Evolutionary conservation across 2,329 filamentous ascomycete genomes (phyloP).

Genomic region (Sphaerostilbella broomeana): DNA sequence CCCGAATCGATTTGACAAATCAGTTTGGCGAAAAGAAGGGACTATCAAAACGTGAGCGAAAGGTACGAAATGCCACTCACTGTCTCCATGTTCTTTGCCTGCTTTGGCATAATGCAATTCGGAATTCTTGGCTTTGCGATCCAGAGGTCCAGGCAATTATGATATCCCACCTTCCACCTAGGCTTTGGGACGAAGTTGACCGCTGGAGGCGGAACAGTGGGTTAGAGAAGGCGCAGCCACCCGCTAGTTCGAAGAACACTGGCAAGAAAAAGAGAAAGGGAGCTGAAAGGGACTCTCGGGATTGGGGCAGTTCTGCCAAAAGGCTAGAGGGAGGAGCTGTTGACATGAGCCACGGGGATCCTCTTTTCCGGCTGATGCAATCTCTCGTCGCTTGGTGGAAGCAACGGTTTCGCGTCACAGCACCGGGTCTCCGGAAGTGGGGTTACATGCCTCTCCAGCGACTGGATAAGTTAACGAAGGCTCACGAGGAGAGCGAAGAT

Average conservation of each 20-base stretch:
- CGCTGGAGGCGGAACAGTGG: slow-evolving; percentile 67
- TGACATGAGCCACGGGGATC: slow-evolving; percentile 78
- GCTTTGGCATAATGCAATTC: slow-evolving; percentile 81
- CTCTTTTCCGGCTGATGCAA: slow-evolving; percentile 68
- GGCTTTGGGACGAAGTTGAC: slow-evolving; percentile 65
- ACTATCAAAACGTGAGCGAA: slow-evolving; percentile 75
- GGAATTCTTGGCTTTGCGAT: slow-evolving; percentile 81
- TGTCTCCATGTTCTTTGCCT: slow-evolving; percentile 82
- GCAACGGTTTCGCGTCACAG: slow-evolving; percentile 68
- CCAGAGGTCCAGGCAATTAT: slow-evolving; percentile 67
- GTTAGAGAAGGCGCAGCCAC: slow-evolving; percentile 38
- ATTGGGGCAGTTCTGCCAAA: slow-evolving; percentile 67
- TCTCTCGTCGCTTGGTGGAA: slow-evolving; percentile 82
- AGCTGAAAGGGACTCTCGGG: slow-evolving; percentile 34
- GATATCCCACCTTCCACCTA: slow-evolving; percentile 62
- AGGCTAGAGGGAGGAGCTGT: slow-evolving; percentile 62
- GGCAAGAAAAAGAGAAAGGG: slow-evolving; percentile 18
- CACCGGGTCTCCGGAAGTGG: slow-evolving; percentile 77
- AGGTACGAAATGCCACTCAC: slow-evolving; percentile 72
- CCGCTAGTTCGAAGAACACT: slow-evolving; percentile 24
- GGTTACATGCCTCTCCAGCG: slow-evolving; percentile 78
- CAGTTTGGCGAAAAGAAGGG: slow-evolving; percentile 68
- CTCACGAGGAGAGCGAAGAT: slow-evolving; percentile 58
- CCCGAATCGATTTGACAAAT: slow-evolving; percentile 54
- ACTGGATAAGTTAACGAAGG: slow-evolving; percentile 66